Base-by-base conservation (phyloP, 2,329 filamentous ascomycete genomes). In the Colletotrichum theobromicola region DNA sequence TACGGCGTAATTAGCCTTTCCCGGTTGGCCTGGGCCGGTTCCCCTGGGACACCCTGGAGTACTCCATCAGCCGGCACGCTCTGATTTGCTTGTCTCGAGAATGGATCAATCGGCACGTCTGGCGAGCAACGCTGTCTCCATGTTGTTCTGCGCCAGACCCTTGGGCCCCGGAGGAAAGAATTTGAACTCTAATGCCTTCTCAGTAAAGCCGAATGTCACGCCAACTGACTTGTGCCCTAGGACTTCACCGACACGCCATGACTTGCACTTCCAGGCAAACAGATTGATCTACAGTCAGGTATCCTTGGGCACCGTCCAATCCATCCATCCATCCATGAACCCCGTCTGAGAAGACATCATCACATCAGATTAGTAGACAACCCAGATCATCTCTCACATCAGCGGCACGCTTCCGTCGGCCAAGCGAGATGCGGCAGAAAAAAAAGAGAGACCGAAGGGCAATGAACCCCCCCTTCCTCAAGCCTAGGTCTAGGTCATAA, bases 61-160 rank as follows among this genome's bases (percentile, higher is more conserved):
- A 67, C 69, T 72, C 69, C 69, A 72, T 75, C 21, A 24, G 42
- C 34, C 28, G 32, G 57, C 63, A 30, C 26, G 10, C 37, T 67
- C 46, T 74, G 55, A 72, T 72, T 74, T 72, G 68, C 68, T 50
- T 72, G 42, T 42, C 26, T 50, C 28, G 42, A 34, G 46, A 73
- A 74, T 74, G 71, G 61, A 65, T 70, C 71, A 70, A 70, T 74
- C 67, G 71, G 71, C 71, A 74, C 61, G 42, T 67, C 62, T 72
- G 68, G 68, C 72, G 71, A 74, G 30, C 34, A 32, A 46, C n/a
- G 26, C 34, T 34, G 72, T 67, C 63, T 72, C 69, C 62, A 72
- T 72, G 21, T 65, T 37, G 63, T 50, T 46, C n/a, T 67, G 57
- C 68, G 28, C 62, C 68, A 24, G 64, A 72, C 37, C 72, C 68